These are phyloP conservation scores for Rehmannia glutinosa DNA, from an alignment of 257 asterid genomes.

Conservation along the genomic window DNA sequence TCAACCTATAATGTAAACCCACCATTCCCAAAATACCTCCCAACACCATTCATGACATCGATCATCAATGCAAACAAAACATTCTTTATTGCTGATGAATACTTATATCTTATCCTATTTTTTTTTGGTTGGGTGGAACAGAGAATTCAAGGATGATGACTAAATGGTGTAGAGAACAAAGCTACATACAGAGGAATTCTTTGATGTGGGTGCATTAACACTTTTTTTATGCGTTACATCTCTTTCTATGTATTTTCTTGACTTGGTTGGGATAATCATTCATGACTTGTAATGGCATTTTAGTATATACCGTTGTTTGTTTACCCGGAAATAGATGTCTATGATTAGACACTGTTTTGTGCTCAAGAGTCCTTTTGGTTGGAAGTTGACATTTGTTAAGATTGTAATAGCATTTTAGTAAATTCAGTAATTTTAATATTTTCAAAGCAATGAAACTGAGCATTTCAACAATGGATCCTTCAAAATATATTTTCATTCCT, in stretches of 20 bases:
- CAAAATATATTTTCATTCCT: no score
- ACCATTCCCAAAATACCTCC: no score
- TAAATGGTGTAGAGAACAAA: constrained; percentile 31
- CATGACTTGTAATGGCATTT: constrained; percentile 1
- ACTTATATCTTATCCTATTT: neutral
- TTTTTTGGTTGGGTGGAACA: constrained; percentile 20
- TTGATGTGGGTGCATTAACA: constrained; percentile 22
- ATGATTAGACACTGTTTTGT: neutral
- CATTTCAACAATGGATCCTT: no score
- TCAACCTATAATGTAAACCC: neutral
- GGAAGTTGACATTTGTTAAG: no score
- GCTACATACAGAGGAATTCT: constrained; percentile 9
- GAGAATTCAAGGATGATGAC: constrained; percentile 97
- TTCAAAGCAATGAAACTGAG: no score
- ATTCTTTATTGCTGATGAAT: neutral
- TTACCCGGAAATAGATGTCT: neutral
- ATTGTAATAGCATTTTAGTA: no score
- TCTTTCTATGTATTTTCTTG: constrained; percentile 11
- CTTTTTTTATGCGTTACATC: neutral
- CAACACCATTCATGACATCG: no score
- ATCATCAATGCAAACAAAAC: no score
- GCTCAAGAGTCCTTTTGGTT: neutral
- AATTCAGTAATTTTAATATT: no score
- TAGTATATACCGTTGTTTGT: neutral
- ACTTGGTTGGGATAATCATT: constrained; percentile 8